Evolutionary conservation across 2,329 filamentous ascomycete species (phyloP), one percentile per base, ranked within the genome.

Genomic region (Neofusicoccum ribis): DNA sequence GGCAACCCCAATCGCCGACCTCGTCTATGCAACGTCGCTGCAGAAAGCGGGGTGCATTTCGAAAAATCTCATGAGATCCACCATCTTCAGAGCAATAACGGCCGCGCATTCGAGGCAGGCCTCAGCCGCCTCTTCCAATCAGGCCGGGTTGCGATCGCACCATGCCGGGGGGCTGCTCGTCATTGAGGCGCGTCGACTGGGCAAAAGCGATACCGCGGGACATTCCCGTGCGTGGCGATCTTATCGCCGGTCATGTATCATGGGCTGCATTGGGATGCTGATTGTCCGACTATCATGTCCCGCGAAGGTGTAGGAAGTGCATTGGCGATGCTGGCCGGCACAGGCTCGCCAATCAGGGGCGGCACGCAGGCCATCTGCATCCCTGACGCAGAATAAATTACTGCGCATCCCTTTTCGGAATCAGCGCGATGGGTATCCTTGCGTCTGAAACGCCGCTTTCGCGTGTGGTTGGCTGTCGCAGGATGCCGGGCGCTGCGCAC

Each of bases 151-250:
- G 49, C 50, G 31, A 54, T 64, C 31, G 61, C 61, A 54, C 39
- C 61, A 64, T 54, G 49, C 51, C 51, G 61, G 34, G 37, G 49
- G 39, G 27, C 34, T 64, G 56, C n/a, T 34, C 61, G 61, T 63
- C 61, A 63, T 63, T 23, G 23, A 23, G 23, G 23, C 23, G 23
- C 23, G 23, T 23, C 60, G n/a, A 31, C 23, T 41, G 61, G 41
- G 11, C 39, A 46, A 4, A 31, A 17, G 60, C 60, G 60, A 63
- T 43, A 63, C 12, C 17, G 58, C 46, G 23, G 39, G 27, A 46
- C 27, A 31, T 15, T 36, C 34, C 14, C 14, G 46, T 51, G 44
- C 41, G 31, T 27, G 36, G 23, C 12, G 23, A 44, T 43, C 52
- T 58, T 58, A 58, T 58, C 52, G 9, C 52, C 37, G 52, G 52